Base-by-base conservation (phyloP, 2,329 filamentous ascomycete species). In the Aureobasidium sp. region DNA sequence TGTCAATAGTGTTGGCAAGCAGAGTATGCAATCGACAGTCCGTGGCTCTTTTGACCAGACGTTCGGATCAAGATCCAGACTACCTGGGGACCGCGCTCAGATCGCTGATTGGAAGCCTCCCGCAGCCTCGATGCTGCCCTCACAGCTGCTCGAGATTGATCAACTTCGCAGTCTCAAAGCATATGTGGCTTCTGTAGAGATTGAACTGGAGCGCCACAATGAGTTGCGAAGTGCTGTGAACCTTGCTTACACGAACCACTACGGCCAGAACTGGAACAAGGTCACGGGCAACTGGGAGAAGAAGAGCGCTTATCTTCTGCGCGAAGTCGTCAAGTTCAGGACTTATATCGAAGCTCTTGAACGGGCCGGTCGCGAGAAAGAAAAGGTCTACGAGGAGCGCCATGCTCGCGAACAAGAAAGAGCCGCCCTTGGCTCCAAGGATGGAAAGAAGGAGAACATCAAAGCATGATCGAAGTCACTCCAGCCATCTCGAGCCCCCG, bases 211-310 rank as follows among this genome's bases (percentile, higher is more conserved):
- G 71, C 82, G 83, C 64, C 94, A 99, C 75, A 97, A 97, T 70
- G 88, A 92, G 71, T 80, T 97, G 66, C 86, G 94, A 67, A 86
- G 86, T 62, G 87, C 91, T 2, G 94, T 97, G 88, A 82, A 92
- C 61, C 81, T 96, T 60, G 91, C 94, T 27, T 65, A 84, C 81
- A 97, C 95, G 72, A 91, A 90, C 15, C 89, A 91, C 3, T 85
- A 91, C 34, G 88, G 93, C 64, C 82, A 85, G 41, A 97, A 97
- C 69, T 84, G 87, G 16, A 79, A 79, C 65, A 92, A 89, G 74
- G 91, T 93, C 16, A 93, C 97, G 89, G 82, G 87, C 25, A 99
- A 99, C 74, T 99, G 94, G 93, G 92, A 99, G 78, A 86, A 89
- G 70, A 97, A 97, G 78, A 95, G 90, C 61, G 87, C 90, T 34